phyloP scores from a whole-genome alignment of 306 rosid genomes.

The Malus fusca region DNA sequence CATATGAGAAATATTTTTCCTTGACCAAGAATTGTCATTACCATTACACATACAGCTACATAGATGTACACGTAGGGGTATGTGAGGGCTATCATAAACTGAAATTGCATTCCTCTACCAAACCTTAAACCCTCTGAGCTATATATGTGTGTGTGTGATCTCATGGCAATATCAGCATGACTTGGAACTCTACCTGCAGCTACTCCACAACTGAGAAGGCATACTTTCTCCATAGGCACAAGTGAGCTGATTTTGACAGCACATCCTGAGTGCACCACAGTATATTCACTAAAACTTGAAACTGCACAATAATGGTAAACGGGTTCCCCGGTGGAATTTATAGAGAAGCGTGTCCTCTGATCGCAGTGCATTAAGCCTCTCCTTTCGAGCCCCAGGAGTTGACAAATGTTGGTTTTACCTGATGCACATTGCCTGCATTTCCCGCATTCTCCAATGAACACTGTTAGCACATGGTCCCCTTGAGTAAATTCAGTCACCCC shows the following conservation, averaged over 20 bases:
- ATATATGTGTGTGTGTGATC: too few relatives aligned
- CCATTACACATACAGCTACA: too few relatives aligned
- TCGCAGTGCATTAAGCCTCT: constrained; percentile 91
- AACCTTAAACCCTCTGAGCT: not conserved
- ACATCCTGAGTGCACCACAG: constrained; percentile 92
- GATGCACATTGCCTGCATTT: constrained; percentile 63
- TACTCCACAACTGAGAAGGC: constrained; percentile 91
- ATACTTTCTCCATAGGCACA: constrained; percentile 76
- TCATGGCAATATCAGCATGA: not conserved
- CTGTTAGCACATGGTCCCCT: constrained; percentile 88
- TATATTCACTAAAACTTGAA: constrained; percentile 93
- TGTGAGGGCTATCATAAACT: not conserved
- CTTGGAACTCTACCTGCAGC: constrained; percentile 65
- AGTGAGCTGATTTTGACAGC: constrained; percentile 65
- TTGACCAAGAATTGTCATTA: not conserved
- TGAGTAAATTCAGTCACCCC: constrained; percentile 73
- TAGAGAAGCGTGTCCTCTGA: constrained; percentile 79
- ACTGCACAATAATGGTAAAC: constrained; percentile 90
- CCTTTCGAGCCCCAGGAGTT: constrained; percentile 80
- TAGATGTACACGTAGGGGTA: not conserved
- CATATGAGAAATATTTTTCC: constrained; percentile 7
- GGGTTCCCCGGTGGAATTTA: constrained; percentile 55
- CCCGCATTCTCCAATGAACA: constrained; percentile 88
- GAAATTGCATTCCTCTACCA: not conserved
- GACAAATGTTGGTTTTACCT: constrained; percentile 75